These are phyloP conservation scores for Flaveria brownii DNA, from an alignment of 129 eudicot species.

Conservation along the genomic window DNA sequence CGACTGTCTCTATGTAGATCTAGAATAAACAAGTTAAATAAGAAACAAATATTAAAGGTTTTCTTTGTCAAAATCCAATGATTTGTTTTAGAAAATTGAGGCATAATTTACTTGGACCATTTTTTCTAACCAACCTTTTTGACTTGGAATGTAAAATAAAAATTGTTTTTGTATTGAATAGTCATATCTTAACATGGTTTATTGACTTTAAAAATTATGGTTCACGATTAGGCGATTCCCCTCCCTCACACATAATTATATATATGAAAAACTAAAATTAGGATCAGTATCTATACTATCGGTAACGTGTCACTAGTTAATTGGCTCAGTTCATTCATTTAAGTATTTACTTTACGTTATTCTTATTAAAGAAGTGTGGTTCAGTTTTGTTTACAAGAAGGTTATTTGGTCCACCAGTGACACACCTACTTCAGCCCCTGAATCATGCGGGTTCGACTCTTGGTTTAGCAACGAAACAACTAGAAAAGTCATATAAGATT, in stretches of 20 bases:
- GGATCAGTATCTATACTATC: too few relatives aligned
- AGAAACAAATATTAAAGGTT: background rate
- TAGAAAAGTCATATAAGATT: background rate
- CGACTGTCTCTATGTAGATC: too few relatives aligned
- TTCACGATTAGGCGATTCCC: background rate
- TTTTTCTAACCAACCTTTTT: slow-evolving; percentile 15
- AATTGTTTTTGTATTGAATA: background rate
- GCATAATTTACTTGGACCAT: slow-evolving; percentile 10
- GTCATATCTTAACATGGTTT: background rate
- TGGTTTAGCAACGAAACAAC: background rate
- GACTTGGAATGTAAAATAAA: slow-evolving; percentile 16
- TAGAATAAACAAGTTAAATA: background rate
- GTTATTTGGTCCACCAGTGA: too few relatives aligned
- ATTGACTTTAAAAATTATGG: slow-evolving; percentile 6
- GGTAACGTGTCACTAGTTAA: too few relatives aligned
- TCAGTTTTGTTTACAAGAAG: too few relatives aligned
- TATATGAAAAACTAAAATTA: too few relatives aligned
- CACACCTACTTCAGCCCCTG: too few relatives aligned
- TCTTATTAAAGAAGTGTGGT: too few relatives aligned
- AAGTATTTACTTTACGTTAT: too few relatives aligned
- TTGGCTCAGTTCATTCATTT: too few relatives aligned
- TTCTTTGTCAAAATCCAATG: slow-evolving; percentile 24
- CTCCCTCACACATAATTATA: background rate
- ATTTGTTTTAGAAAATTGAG: slow-evolving; percentile 17
- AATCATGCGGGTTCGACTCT: too few relatives aligned